A percentile compares a stretch with the other conserved stretches of the same genome.
These are phyloP conservation scores for Musa itinerans DNA, from an alignment of 176 grass and related monocot species.

Conservation along the genomic window DNA sequence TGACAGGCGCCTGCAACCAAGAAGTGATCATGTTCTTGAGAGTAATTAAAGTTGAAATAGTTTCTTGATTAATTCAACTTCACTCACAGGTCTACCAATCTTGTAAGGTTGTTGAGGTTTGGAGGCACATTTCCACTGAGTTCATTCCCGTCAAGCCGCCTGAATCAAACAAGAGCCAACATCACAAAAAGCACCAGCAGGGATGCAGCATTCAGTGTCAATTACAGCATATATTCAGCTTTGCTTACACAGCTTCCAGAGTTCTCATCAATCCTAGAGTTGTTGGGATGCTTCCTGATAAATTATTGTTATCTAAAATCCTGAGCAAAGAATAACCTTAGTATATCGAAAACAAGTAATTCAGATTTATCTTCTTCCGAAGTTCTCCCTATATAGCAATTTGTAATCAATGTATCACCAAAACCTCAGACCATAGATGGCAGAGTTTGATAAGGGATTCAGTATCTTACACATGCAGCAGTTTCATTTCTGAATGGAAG, in stretches of 20 bases:
- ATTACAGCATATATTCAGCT: neutral
- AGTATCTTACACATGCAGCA: constrained; percentile 68
- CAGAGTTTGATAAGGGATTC: neutral
- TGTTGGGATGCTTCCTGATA: constrained; percentile 50
- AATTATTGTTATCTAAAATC: constrained; percentile 73
- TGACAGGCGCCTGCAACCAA: constrained; percentile 52
- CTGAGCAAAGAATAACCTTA: constrained; percentile 25
- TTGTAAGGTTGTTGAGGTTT: constrained; percentile 60
- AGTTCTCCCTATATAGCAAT: too few relatives aligned
- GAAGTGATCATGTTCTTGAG: neutral
- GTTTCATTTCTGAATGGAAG: constrained; percentile 42
- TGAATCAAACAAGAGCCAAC: constrained; percentile 8
- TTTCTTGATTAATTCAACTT: constrained; percentile 5
- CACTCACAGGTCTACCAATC: constrained; percentile 59
- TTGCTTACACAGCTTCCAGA: constrained; percentile 74
- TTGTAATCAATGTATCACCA: neutral
- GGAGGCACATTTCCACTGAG: constrained; percentile 46
- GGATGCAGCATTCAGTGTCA: neutral
- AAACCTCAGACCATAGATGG: neutral
- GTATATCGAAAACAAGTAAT: neutral
- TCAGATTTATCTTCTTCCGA: too few relatives aligned
- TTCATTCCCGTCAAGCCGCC: constrained; percentile 57
- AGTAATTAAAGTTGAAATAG: constrained; percentile 11
- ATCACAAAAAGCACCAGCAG: neutral
- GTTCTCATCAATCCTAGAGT: constrained; percentile 37